Evolutionary conservation across 768 basidiomycete genomes (phyloP).

Genomic region (Erythrobasidium yunnanense): DNA sequence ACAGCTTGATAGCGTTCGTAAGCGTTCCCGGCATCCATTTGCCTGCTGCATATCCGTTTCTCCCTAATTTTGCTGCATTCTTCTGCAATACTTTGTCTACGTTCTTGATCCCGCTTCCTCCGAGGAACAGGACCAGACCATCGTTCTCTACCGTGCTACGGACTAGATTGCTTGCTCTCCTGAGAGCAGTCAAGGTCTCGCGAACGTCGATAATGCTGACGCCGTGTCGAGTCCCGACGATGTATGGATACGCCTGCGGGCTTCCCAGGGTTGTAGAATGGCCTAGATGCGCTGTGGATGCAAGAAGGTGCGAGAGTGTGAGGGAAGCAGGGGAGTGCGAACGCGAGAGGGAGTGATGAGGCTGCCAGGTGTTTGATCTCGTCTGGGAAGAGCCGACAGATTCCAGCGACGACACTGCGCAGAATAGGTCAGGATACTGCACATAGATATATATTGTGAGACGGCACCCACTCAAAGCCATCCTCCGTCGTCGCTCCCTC

Average conservation of each 20-base stretch:
- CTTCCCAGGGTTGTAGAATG: conserved; percentile 71
- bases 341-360: conserved; percentile 58
- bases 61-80: conserved; percentile 58
- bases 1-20: conserved; percentile 70
- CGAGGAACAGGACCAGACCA: conserved; percentile 80
- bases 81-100: conserved; percentile 50
- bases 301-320: conserved; percentile 79
- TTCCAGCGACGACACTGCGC: conserved; percentile 20
- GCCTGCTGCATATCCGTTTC: conserved; percentile 71
- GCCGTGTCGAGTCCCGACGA: conserved; percentile 80
- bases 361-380: conserved; percentile 58
- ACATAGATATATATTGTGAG: background rate
- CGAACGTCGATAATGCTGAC: conserved; percentile 82
- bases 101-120: conserved; percentile 41
- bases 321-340: conserved; percentile 54
- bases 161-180: conserved; percentile 77
- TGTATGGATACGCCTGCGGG: conserved; percentile 78
- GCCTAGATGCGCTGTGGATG: conserved; percentile 86
- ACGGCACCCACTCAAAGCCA: conserved; percentile 12
- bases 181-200: conserved; percentile 77
- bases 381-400: conserved; percentile 63
- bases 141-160: conserved; percentile 67
- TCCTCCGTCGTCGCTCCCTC: background rate
- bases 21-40: conserved; percentile 90
- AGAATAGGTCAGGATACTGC: background rate